Conservation (phyloP, 768 basidiomycete genomes). For the Lactarius hengduanensis region DNA sequence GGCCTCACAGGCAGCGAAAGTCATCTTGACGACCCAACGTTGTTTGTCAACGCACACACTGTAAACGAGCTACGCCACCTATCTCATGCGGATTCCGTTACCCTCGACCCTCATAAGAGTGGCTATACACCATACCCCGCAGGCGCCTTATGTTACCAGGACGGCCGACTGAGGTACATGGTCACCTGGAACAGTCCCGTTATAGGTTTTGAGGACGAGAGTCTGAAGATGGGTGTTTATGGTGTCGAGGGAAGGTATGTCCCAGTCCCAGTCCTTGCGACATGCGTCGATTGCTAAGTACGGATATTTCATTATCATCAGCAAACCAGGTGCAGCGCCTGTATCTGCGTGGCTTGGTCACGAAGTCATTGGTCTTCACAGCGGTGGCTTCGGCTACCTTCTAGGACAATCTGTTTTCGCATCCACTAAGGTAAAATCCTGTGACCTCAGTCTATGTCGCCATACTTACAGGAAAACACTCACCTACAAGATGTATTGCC, state of each 20-base stretch:
- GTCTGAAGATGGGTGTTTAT: conserved; percentile 42
- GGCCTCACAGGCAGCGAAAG: neutral
- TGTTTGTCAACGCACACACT: conserved; percentile 35
- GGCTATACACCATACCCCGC: conserved; percentile 47
- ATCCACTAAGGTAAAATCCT: conserved; percentile 36
- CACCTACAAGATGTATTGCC: conserved; percentile 35
- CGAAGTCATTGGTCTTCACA: conserved; percentile 42
- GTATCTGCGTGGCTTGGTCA: conserved; percentile 41
- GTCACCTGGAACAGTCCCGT: conserved; percentile 41
- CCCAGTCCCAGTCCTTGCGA: neutral
- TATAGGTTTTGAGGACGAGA: conserved; percentile 33
- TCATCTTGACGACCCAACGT: conserved; percentile 30
- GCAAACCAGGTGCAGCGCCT: conserved; percentile 48
- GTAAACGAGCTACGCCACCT: conserved; percentile 34
- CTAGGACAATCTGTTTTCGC: conserved; percentile 42
- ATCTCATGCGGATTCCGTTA: conserved; percentile 40
- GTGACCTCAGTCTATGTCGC: neutral
- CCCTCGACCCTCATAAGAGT: conserved; percentile 44
- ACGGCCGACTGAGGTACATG: conserved; percentile 39
- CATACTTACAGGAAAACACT: neutral
- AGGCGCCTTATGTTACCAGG: conserved; percentile 42
- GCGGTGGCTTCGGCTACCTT: conserved; percentile 40
- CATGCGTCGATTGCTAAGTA: neutral
- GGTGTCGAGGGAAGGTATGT: conserved; percentile 50
- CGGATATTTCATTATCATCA: conserved; percentile 25